Evolutionary conservation across 2,329 filamentous ascomycete species (phyloP).

Genomic region (Didymella glomerata): DNA sequence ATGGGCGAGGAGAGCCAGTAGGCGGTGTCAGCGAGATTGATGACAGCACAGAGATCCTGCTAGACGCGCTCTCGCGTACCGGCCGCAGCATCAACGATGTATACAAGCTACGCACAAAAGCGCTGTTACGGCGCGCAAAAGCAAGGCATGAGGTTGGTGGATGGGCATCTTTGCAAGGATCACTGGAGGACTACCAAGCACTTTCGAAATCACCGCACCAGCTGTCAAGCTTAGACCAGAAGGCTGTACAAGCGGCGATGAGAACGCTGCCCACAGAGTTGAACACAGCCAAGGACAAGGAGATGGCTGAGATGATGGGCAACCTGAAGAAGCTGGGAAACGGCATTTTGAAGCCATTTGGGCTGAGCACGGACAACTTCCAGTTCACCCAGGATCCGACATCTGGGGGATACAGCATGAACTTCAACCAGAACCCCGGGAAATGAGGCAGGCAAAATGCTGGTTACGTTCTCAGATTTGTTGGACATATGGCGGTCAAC

Average conservation of each 20-base stretch:
- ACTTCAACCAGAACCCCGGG: constrained; percentile 68
- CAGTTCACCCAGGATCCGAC: constrained; percentile 91
- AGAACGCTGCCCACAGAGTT: constrained; percentile 71
- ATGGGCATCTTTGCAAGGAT: constrained; percentile 82
- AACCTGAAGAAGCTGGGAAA: constrained; percentile 94
- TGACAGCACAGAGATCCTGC: constrained; percentile 53
- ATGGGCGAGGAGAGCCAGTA: constrained; percentile 56
- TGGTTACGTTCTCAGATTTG: not conserved
- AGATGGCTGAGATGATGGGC: constrained; percentile 97
- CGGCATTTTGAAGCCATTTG: constrained; percentile 90
- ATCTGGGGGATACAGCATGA: constrained; percentile 92
- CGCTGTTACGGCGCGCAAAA: constrained; percentile 79
- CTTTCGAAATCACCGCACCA: constrained; percentile 65
- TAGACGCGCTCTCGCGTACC: constrained; percentile 44
- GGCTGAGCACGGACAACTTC: constrained; percentile 92
- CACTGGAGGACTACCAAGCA: constrained; percentile 80
- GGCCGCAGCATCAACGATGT: constrained; percentile 65
- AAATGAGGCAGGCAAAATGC: not conserved
- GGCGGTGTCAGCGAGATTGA: constrained; percentile 67
- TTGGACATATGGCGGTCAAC: constrained; percentile 1
- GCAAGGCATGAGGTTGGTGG: constrained; percentile 75
- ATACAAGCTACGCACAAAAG: constrained; percentile 80
- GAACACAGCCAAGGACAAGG: constrained; percentile 81
- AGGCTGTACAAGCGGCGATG: constrained; percentile 73
- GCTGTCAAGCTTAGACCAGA: constrained; percentile 71